Conservation (phyloP, 1,139 yeast genomes). For the Geotrichum klebahnii region DNA sequence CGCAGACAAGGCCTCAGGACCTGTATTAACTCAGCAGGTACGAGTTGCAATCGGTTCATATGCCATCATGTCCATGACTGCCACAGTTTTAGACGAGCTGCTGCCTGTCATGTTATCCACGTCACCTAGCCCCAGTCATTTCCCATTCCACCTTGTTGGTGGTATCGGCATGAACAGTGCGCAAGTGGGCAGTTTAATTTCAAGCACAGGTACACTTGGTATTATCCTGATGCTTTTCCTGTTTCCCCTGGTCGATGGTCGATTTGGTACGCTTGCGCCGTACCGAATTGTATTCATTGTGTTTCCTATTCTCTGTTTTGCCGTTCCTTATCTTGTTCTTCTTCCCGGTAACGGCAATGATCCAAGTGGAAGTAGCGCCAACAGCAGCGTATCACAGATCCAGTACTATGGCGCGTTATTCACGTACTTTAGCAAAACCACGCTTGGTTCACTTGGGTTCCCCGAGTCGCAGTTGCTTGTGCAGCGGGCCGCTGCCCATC, state of each 20-base stretch:
- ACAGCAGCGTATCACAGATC: too few species aligned
- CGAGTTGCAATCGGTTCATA: too few species aligned
- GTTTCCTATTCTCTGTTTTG: constrained; percentile 49
- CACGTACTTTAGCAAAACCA: constrained; percentile 24
- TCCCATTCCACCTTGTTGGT: constrained; percentile 49
- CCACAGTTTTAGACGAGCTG: constrained; percentile 55
- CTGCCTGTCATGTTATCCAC: constrained; percentile 58
- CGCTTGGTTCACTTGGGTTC: constrained; percentile 30
- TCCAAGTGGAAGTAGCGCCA: background rate
- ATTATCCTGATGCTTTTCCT: constrained; percentile 49
- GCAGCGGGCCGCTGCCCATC: constrained; percentile 35
- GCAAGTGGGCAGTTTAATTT: constrained; percentile 53
- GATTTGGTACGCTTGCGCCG: constrained; percentile 47
- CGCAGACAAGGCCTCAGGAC: background rate
- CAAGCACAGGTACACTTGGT: constrained; percentile 56
- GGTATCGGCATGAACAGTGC: constrained; percentile 49
- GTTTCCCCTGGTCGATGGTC: constrained; percentile 55
- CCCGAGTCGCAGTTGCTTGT: constrained; percentile 35
- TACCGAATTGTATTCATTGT: constrained; percentile 44
- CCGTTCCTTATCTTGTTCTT: constrained; percentile 51
- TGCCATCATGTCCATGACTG: constrained; percentile 45
- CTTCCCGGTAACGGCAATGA: constrained; percentile 33
- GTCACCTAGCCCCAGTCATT: constrained; percentile 37
- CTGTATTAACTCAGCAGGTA: constrained; percentile 38
- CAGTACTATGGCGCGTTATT: constrained; percentile 12